Evolutionary conservation across 192 early-diverging fungal genomes (phyloP).

Genomic region (Mortierella antarctica): DNA sequence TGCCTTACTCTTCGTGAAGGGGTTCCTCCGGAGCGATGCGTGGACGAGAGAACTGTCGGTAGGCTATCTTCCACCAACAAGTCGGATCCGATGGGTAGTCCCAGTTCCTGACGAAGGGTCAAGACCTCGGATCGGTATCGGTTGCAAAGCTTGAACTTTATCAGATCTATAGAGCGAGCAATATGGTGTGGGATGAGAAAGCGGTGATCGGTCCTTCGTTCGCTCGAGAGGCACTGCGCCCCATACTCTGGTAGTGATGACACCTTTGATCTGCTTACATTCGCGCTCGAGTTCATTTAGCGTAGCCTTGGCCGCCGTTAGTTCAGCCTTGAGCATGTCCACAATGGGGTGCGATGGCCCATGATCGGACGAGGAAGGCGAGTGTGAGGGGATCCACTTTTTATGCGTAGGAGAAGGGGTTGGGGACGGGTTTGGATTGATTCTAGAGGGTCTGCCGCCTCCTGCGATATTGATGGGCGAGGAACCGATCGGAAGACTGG

Average conservation of each 20-base stretch:
- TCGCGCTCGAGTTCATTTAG: conserved; percentile 55
- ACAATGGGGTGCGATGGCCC: conserved; percentile 50
- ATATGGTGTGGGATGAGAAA: too few species aligned
- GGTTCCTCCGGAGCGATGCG: conserved; percentile 44
- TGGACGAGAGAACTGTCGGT: conserved; percentile 37
- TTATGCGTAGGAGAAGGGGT: conserved; percentile 51
- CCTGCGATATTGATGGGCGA: conserved; percentile 51
- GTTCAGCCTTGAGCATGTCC: conserved; percentile 53
- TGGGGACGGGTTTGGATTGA: conserved; percentile 42
- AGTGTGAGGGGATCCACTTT: conserved; percentile 51
- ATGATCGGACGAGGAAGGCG: conserved; percentile 43
- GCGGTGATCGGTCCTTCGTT: too few species aligned
- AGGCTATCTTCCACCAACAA: conserved; percentile 36
- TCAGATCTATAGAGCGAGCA: conserved; percentile 14
- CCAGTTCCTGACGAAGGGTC: conserved; percentile 42
- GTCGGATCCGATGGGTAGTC: conserved; percentile 42
- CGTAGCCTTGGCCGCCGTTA: conserved; percentile 43
- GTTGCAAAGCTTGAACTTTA: conserved; percentile 47
- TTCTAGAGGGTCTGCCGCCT: conserved; percentile 38
- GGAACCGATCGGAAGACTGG: conserved; percentile 40
- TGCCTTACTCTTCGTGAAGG: conserved; percentile 45
- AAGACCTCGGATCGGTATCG: conserved; percentile 45
- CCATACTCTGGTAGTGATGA: too few species aligned
- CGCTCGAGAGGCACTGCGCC: too few species aligned
- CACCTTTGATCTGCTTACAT: conserved; percentile 15